Evolutionary conservation across 2,329 filamentous ascomycete species (phyloP).

Genomic region (Aspergillus bombycis): DNA sequence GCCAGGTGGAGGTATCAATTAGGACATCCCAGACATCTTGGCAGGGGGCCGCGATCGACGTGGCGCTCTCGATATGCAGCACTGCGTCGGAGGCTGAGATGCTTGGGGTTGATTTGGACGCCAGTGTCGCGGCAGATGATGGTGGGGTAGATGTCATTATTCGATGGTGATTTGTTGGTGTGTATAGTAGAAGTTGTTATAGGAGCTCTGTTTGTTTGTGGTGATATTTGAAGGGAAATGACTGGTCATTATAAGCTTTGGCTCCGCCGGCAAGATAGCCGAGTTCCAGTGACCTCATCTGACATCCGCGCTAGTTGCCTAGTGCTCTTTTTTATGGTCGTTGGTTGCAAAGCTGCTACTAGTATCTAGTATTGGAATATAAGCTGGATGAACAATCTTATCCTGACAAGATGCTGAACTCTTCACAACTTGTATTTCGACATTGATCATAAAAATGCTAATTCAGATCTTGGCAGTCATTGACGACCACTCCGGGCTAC

Average conservation of each 20-base stretch:
- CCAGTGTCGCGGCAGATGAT: constrained; percentile 6
- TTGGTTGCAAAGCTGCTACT: too few species aligned
- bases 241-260: neutral
- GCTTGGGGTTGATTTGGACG: constrained; percentile 26
- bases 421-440: neutral
- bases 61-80: constrained; percentile 38
- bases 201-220: too few species aligned
- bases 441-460: neutral
- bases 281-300: neutral
- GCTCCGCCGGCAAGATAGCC: neutral
- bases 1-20: constrained; percentile 50
- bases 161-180: neutral
- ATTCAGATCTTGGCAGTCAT: neutral
- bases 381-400: too few species aligned
- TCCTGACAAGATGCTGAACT: neutral
- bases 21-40: constrained; percentile 48
- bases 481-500: neutral
- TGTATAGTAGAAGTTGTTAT: constrained; percentile 1
- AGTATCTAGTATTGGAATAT: too few species aligned
- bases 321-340: too few species aligned
- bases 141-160: neutral
- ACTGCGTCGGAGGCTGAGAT: constrained; percentile 35
- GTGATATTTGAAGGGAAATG: neutral
- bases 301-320: neutral
- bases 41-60: constrained; percentile 45